Evolutionary conservation across 108 stramenopile species (phyloP), one percentile per base, ranked within the genome.

Genomic region (Pseudonitzschia pungens): DNA sequence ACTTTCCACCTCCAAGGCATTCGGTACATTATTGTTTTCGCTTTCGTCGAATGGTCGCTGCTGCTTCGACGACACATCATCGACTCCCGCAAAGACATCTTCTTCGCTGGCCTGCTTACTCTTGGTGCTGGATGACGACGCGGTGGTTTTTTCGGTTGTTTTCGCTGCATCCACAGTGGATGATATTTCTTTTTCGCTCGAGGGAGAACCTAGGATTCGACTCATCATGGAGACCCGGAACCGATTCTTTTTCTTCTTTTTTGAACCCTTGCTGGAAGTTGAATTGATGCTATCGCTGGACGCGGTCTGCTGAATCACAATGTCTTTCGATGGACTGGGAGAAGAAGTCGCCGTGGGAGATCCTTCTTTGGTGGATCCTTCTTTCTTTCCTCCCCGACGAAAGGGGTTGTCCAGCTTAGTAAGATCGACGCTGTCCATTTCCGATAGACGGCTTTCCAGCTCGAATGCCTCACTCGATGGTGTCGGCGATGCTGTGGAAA

Each of bases 1-100:
- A 41, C 20, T 20, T 24, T 26, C 29, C 3, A 20, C 58, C n/a
- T 20, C 36, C 18, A 65, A 5, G 40, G 18, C 7, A 36, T 28
- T 22, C 36, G 64, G 31, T 20, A 18, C 40, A 41, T 24, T 36
- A 8, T 44, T 40, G 22, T 20, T 28, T 20, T 28, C 27, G 4
- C 10, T 24, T 15, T 7, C 53, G 24, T 54, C 53, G 24, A 21
- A 9, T 54, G 7, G 11, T 24, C 24, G 53, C 29, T 32, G 27
- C 7, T 62, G 32, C 60, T 62, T 22, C 18, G 24, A 16, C 0
- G 64, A 27, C 14, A 20, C 41, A 45, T 75, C 74, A 5, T 75
- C 74, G 1, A 75, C 27, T 9, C 74, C 74, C 1, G 66, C 74
- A 60, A 75, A 75, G 18, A 75, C 57, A 32, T 75, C 74, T 28